These are phyloP conservation scores for Candida berthetii DNA, from an alignment of 805 yeast genomes.

Conservation along the genomic window DNA sequence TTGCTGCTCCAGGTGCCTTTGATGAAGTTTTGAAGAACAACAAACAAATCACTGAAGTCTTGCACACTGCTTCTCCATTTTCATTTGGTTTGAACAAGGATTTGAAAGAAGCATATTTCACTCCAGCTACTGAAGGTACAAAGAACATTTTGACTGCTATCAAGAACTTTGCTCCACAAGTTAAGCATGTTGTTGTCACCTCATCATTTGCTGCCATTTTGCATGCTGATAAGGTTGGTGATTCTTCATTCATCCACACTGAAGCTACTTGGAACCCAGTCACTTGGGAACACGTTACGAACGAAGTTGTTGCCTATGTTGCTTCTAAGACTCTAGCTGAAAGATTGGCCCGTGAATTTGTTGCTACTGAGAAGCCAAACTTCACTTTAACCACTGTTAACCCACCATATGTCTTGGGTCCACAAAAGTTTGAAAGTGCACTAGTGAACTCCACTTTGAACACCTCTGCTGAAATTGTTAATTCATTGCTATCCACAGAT, in stretches of 20 bases:
- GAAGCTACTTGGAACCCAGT: constrained; percentile 45
- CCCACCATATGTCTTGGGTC: constrained; percentile 57
- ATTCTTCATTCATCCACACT: constrained; percentile 24
- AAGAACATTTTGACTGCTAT: constrained; percentile 41
- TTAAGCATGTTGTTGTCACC: constrained; percentile 40
- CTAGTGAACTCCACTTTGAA: constrained; percentile 32
- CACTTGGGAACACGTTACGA: constrained; percentile 37
- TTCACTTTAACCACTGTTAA: constrained; percentile 42
- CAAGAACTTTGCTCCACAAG: constrained; percentile 26
- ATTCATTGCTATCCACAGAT: constrained; percentile 18
- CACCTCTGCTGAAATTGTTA: constrained; percentile 35
- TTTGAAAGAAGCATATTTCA: constrained; percentile 36
- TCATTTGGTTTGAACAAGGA: constrained; percentile 31
- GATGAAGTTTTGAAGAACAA: constrained; percentile 35
- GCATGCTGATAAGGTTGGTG: constrained; percentile 23
- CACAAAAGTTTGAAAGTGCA: constrained; percentile 43
- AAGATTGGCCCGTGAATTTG: constrained; percentile 50
- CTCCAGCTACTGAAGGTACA: constrained; percentile 51
- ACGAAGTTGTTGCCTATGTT: constrained; percentile 38
- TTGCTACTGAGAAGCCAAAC: constrained; percentile 25
- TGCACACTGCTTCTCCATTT: constrained; percentile 59
- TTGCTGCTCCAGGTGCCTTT: constrained; percentile 33
- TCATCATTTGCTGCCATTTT: constrained; percentile 41
- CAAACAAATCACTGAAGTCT: constrained; percentile 41
- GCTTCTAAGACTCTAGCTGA: constrained; percentile 62